These are phyloP conservation scores for Solanum acaule DNA, from an alignment of 257 asterid genomes.

Conservation along the genomic window DNA sequence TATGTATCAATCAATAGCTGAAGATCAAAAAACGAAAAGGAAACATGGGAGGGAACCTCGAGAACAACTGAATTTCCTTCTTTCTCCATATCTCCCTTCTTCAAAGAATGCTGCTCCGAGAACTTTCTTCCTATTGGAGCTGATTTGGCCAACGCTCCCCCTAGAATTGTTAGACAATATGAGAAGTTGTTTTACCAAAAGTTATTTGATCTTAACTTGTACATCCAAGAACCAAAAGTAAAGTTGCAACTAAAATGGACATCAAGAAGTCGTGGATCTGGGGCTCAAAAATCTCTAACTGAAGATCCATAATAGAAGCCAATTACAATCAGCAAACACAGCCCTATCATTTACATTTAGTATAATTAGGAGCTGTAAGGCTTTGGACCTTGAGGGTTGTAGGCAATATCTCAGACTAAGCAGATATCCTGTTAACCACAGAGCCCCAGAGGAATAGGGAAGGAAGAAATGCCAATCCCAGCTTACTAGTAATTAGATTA, in stretches of 20 bases:
- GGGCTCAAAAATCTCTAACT: not conserved
- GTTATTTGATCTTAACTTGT: not conserved
- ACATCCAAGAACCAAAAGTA: not conserved
- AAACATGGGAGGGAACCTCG: not conserved
- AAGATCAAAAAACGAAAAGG: not conserved
- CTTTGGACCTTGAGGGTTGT: not conserved
- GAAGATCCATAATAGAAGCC: not conserved
- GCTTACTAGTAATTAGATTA: not conserved
- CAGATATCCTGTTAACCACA: not conserved
- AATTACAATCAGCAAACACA: not conserved
- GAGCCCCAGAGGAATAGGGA: not conserved
- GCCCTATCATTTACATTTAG: not conserved
- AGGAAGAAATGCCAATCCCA: not conserved
- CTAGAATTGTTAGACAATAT: not conserved
- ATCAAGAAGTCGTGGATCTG: not conserved
- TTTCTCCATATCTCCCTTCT: not conserved
- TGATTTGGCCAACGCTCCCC: not conserved
- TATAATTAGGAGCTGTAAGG: not conserved
- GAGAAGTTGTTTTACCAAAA: not conserved
- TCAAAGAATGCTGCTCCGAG: not conserved
- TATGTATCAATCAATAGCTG: not conserved
- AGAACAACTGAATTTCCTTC: not conserved
- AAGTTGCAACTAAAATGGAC: not conserved
- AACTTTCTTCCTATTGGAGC: not conserved
- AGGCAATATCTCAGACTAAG: not conserved